Conservation (phyloP, 192 early-diverging fungal species). For the Rhizophagus clarus region DNA sequence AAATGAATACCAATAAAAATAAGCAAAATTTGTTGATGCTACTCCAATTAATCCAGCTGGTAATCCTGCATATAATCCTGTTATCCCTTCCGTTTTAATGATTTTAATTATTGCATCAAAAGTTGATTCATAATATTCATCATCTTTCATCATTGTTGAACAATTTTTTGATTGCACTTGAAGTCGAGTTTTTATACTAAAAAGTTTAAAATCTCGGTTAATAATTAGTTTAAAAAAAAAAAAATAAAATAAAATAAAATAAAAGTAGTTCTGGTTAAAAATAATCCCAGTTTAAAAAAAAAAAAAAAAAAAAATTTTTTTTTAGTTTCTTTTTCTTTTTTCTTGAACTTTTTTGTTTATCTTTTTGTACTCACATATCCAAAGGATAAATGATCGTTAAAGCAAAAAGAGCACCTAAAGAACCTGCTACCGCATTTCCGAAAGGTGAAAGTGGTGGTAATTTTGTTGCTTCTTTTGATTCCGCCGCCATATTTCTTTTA, state of each 20-base stretch:
- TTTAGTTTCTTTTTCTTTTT: too few species aligned
- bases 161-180: conserved; percentile 85
- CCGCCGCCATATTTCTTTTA: not conserved
- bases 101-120: conserved; percentile 86
- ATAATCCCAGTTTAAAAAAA: not conserved
- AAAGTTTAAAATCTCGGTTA: too few species aligned
- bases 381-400: conserved; percentile 91
- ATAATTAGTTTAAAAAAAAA: not conserved
- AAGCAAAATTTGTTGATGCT: conserved; percentile 77
- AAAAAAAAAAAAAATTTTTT: too few species aligned
- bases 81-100: conserved; percentile 75
- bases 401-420: conserved; percentile 89
- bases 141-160: conserved; percentile 29
- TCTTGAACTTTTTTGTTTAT: too few species aligned
- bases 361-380: conserved; percentile 80
- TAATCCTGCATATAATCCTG: conserved; percentile 88
- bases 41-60: conserved; percentile 80
- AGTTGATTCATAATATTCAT: conserved; percentile 60
- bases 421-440: conserved; percentile 90
- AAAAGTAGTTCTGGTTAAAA: too few species aligned
- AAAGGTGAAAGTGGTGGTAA: conserved; percentile 67
- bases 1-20: conserved; percentile 83
- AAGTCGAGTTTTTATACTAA: conserved; percentile 92
- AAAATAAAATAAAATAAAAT: not conserved
- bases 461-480: conserved; percentile 2